Conservation (phyloP, 78 protist species). For the Cavenderia fasciculata region DNA sequence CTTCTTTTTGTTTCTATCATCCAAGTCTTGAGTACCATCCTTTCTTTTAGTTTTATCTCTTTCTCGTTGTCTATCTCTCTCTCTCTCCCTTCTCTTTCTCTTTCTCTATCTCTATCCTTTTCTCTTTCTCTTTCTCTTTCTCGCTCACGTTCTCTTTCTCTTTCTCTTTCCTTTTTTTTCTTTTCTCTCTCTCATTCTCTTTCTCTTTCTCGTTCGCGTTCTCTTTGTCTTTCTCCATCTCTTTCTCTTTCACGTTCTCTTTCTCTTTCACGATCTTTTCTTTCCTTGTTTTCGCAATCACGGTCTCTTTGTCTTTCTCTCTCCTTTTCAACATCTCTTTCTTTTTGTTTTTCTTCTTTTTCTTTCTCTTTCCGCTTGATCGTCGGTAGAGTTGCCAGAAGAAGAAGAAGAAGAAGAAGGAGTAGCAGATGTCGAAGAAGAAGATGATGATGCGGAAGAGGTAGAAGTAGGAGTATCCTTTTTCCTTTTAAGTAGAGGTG, state of each 20-base stretch:
- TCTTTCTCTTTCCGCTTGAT: background rate
- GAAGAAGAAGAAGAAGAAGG: too few species aligned
- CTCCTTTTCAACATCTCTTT: background rate
- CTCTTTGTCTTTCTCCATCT: background rate
- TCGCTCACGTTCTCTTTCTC: background rate
- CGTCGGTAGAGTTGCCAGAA: too few species aligned
- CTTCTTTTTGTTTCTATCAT: background rate
- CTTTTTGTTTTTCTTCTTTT: background rate
- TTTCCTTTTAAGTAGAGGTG: conserved; percentile 5
- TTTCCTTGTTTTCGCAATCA: background rate
- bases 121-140: background rate
- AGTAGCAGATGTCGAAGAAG: too few species aligned
- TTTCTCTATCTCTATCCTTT: background rate
- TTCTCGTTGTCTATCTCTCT: background rate
- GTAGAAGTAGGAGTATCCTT: too few species aligned
- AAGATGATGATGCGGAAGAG: too few species aligned
- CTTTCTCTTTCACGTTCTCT: conserved; percentile 8
- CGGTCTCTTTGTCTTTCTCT: conserved; percentile 3
- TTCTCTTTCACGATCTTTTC: background rate
- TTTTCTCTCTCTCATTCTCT: background rate
- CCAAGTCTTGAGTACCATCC: too few species aligned
- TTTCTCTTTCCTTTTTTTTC: background rate
- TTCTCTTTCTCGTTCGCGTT: background rate
- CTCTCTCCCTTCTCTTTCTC: background rate
- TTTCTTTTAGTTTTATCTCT: background rate